phyloP scores from a whole-genome alignment of 805 yeast species.

The Millerozyma acaciae region DNA sequence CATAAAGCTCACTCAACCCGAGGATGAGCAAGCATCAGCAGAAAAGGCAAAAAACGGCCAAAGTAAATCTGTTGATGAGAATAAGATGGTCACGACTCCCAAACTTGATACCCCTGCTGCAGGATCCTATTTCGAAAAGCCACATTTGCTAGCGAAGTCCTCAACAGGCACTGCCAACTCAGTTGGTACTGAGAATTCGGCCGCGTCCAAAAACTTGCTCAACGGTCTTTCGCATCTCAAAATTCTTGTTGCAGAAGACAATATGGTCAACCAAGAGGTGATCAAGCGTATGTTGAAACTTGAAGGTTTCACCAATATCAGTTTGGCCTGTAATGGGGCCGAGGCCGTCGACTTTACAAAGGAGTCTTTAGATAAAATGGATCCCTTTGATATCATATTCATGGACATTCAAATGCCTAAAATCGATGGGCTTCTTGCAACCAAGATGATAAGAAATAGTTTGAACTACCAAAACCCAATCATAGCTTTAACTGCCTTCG shows the following conservation, averaged over 20 bases:
- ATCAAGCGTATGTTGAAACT: constrained; percentile 80
- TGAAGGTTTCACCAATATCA: constrained; percentile 72
- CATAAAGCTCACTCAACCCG: no score
- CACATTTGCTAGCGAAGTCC: constrained; percentile 41
- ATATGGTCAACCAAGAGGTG: constrained; percentile 90
- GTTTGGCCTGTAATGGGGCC: constrained; percentile 84
- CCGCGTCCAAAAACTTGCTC: constrained; percentile 16
- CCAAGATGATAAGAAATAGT: constrained; percentile 64
- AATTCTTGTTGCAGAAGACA: constrained; percentile 91
- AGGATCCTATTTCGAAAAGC: constrained; percentile 31
- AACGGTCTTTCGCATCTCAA: constrained; percentile 32
- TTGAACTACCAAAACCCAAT: constrained; percentile 66
- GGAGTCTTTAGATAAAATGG: constrained; percentile 37
- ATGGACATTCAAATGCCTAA: constrained; percentile 99
- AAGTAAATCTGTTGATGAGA: no score
- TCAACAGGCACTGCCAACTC: constrained; percentile 53
- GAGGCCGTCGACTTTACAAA: constrained; percentile 76
- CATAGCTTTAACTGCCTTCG: constrained; percentile 93
- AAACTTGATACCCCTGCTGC: background rate
- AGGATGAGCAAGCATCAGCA: no score
- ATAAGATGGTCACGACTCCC: no score
- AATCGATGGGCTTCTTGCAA: constrained; percentile 84
- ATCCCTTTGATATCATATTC: constrained; percentile 66
- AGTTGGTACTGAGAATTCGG: constrained; percentile 12
- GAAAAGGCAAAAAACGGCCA: no score